These are phyloP conservation scores for Quercus phellos DNA, from an alignment of 331 rosid genomes.

Conservation along the genomic window DNA sequence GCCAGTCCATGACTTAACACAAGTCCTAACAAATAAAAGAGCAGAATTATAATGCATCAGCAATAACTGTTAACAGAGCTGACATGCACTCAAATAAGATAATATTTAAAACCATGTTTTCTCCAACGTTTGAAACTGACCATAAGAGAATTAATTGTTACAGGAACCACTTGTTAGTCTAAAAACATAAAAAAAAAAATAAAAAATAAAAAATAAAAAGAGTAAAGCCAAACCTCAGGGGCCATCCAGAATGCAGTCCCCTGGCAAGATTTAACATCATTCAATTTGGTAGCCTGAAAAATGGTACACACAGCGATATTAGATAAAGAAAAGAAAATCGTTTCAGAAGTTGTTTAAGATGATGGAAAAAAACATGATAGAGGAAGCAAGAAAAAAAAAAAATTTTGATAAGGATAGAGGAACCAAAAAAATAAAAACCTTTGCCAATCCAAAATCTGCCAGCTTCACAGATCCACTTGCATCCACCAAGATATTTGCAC, in stretches of 20 bases:
- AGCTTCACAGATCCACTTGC: conserved; percentile 93
- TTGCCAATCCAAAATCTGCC: conserved; percentile 96
- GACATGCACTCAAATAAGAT: not conserved
- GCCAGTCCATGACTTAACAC: not conserved
- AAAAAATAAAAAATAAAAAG: not conserved
- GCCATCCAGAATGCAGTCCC: conserved; percentile 94
- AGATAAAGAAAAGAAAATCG: conserved; percentile 14
- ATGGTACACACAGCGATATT: conserved; percentile 5
- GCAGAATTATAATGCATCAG: not conserved
- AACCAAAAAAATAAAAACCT: conserved; percentile 36
- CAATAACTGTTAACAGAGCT: not conserved
- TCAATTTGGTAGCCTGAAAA: conserved; percentile 68
- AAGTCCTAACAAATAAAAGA: not conserved
- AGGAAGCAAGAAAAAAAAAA: conserved; percentile 25
- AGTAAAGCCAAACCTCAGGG: conserved; percentile 66
- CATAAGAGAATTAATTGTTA: not conserved
- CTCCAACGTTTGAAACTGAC: not conserved
- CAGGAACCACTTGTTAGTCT: not conserved
- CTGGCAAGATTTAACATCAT: conserved; percentile 63
- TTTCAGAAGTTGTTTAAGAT: conserved; percentile 1
- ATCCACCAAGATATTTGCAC: conserved; percentile 92
- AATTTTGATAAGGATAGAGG: too few species aligned
- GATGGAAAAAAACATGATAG: not conserved
- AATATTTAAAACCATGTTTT: not conserved
- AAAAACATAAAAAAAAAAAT: not conserved